Evolutionary conservation across 2,329 filamentous ascomycete species (phyloP).

Genomic region (Fusarium protoensiforme): DNA sequence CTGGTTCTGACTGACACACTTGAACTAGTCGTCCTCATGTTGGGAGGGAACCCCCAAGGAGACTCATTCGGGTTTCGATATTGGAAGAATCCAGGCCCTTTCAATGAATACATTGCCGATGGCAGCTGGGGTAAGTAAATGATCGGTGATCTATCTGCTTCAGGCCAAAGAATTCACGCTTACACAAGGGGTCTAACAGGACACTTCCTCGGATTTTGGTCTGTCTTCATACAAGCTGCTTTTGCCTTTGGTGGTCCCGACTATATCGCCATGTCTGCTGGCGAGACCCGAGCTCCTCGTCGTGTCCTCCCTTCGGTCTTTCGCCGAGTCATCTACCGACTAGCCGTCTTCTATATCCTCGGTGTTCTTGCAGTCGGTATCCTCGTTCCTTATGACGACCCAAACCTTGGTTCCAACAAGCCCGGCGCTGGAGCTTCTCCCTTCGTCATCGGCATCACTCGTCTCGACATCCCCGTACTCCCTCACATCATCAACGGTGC

Average conservation of each 20-base stretch:
- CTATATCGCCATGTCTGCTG: constrained; percentile 65
- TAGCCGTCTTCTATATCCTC: constrained; percentile 77
- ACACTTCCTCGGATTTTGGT: constrained; percentile 66
- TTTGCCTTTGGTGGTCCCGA: constrained; percentile 75
- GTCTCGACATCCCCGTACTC: constrained; percentile 59
- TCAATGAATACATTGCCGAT: constrained; percentile 1
- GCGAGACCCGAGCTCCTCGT: constrained; percentile 72
- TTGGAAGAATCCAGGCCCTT: constrained; percentile 46
- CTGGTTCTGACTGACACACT: background rate
- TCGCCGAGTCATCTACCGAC: constrained; percentile 77
- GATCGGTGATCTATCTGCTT: background rate
- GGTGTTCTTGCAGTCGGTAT: constrained; percentile 65
- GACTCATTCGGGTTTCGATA: constrained; percentile 70
- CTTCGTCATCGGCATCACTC: constrained; percentile 67
- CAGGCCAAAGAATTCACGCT: constrained; percentile 28
- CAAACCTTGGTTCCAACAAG: constrained; percentile 49
- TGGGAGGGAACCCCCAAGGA: constrained; percentile 70
- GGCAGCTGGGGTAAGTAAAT: constrained; percentile 40
- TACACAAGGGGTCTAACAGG: constrained; percentile 49
- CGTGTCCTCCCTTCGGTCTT: constrained; percentile 72
- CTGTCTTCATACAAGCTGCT: constrained; percentile 69
- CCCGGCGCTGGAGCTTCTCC: constrained; percentile 67
- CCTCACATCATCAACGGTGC: constrained; percentile 66
- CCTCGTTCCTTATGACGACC: constrained; percentile 60
- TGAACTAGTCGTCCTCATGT: constrained; percentile 67